Percentiles rank a stretch among this genome's conserved stretches.
Conservation (phyloP, 2,329 filamentous ascomycete genomes). For the Pyrenophora seminiperda region DNA sequence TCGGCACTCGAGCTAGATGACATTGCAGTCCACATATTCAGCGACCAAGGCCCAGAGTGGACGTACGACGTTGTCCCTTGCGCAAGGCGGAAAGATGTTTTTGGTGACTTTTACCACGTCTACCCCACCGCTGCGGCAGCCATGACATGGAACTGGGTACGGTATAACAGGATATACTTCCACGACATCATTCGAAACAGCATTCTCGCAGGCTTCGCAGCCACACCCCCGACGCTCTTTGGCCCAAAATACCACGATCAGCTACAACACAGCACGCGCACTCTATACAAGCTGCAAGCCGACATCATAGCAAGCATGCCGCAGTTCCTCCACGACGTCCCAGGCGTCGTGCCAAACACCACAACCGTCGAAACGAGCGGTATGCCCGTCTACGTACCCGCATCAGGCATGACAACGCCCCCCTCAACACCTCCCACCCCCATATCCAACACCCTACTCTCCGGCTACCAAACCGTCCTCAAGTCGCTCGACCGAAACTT, state of each 20-base stretch:
- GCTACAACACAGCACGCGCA: conserved; percentile 30
- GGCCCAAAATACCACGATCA: conserved; percentile 25
- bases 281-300: conserved; percentile 34
- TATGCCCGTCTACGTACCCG: neutral
- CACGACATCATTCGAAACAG: conserved; percentile 44
- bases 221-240: conserved; percentile 33
- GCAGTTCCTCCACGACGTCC: conserved; percentile 43
- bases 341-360: conserved; percentile 18
- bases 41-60: conserved; percentile 27
- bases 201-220: conserved; percentile 33
- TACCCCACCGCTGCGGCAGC: conserved; percentile 35
- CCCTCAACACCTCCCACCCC: neutral
- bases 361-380: neutral
- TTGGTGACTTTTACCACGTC: conserved; percentile 39
- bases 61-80: conserved; percentile 27
- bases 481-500: conserved; percentile 36
- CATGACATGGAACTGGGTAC: conserved; percentile 44
- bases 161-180: conserved; percentile 42
- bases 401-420: neutral
- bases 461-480: neutral
- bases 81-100: conserved; percentile 19
- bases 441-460: neutral
- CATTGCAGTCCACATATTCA: conserved; percentile 27
- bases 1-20: conserved; percentile 34
- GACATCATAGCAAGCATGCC: conserved; percentile 45